phyloP scores from a whole-genome alignment of 192 early-diverging fungal genomes.

The Dimargaris cristalligena region DNA sequence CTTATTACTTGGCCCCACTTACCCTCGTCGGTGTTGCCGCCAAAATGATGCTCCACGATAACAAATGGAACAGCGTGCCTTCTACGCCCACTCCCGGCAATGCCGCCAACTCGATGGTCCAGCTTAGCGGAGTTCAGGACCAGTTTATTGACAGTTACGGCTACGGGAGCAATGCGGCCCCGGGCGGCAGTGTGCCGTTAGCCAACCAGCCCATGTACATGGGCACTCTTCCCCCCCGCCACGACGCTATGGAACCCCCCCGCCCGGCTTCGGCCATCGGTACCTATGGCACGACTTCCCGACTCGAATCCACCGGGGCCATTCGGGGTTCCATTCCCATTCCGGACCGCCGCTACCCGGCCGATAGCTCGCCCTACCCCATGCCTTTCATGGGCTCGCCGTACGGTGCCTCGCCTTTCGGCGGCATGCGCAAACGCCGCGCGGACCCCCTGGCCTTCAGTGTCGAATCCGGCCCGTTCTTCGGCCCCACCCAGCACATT shows the following conservation, averaged over 20 bases:
- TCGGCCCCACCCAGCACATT: conserved; percentile 45
- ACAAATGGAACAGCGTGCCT: conserved; percentile 9
- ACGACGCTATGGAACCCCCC: conserved; percentile 7
- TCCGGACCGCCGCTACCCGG: conserved; percentile 3
- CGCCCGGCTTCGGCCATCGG: conserved; percentile 9
- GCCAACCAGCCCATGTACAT: neutral
- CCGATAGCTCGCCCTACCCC: neutral
- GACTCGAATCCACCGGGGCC: neutral
- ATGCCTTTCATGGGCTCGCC: conserved; percentile 7
- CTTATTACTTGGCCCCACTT: neutral
- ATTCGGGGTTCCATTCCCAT: neutral
- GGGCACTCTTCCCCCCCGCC: neutral
- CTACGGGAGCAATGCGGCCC: neutral
- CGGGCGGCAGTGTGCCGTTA: neutral
- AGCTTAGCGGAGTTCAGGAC: neutral
- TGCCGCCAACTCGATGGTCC: neutral
- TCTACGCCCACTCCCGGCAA: neutral
- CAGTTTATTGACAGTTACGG: conserved; percentile 2
- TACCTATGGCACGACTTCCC: neutral
- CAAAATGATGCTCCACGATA: conserved; percentile 9
- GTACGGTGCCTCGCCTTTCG: neutral
- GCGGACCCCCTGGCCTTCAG: conserved; percentile 24
- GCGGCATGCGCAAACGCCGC: conserved; percentile 20
- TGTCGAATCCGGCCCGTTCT: conserved; percentile 45
- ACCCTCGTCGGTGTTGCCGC: neutral